phyloP scores from a whole-genome alignment of 129 eudicot genomes.

The Flaveria trinervia region DNA sequence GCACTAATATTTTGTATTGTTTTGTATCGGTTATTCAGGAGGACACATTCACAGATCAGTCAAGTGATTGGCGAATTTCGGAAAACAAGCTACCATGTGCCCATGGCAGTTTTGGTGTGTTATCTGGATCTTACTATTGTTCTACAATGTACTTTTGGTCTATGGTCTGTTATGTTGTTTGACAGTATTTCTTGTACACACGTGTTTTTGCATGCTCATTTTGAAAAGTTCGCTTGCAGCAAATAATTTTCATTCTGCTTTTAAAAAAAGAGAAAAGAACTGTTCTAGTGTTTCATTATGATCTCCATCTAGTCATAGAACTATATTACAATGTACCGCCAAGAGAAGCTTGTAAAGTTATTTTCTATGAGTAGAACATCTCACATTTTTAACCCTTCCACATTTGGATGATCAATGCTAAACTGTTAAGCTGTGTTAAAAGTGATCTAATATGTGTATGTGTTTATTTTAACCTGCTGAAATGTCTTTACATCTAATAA shows the following conservation, averaged over 20 bases:
- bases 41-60: conserved; percentile 88
- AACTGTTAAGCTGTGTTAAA: background rate
- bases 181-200: conserved; percentile 11
- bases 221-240: background rate
- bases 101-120: conserved; percentile 93
- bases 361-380: background rate
- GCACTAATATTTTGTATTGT: background rate
- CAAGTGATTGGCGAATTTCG: conserved; percentile 84
- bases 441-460: background rate
- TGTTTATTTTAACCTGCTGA: background rate
- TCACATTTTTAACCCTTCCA: background rate
- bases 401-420: background rate
- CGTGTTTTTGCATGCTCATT: conserved; percentile 8
- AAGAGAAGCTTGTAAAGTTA: conserved; percentile 4
- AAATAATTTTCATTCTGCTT: background rate
- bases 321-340: background rate
- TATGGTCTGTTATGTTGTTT: conserved; percentile 4
- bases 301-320: background rate
- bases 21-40: conserved; percentile 49
- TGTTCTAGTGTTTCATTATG: conserved; percentile 4
- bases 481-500: background rate
- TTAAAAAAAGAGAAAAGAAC: background rate
- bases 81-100: conserved; percentile 80
- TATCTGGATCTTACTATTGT: conserved; percentile 9
- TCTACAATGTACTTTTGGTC: conserved; percentile 6